Percentiles rank a stretch among this genome's conserved stretches.
Conservation (phyloP, 352 stramenopile genomes). For the Globisporangium okanoganense region DNA sequence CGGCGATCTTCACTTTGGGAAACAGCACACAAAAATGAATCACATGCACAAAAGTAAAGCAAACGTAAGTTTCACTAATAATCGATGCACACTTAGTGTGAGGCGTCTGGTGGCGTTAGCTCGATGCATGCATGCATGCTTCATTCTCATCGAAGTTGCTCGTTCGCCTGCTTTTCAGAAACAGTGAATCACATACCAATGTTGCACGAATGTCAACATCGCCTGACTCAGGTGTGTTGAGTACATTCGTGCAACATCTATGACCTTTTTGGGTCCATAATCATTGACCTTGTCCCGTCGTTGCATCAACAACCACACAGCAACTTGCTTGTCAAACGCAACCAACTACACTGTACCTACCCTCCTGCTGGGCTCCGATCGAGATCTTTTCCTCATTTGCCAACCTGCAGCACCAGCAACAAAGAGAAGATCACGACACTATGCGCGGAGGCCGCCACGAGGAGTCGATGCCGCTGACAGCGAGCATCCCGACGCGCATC, state of each 20-base stretch:
- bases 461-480: conserved; percentile 33
- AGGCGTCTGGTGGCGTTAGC: too few relatives aligned
- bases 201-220: background rate
- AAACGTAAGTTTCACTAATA: too few relatives aligned
- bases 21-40: background rate
- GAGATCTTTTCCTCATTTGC: conserved; percentile 3
- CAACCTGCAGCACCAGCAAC: conserved; percentile 3
- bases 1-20: background rate
- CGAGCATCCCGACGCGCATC: conserved; percentile 17
- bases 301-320: background rate
- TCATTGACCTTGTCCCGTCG: background rate
- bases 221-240: background rate
- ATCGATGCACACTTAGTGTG: background rate
- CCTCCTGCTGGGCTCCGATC: background rate
- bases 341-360: background rate
- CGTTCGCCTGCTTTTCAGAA: background rate
- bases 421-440: conserved; percentile 15
- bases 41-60: background rate
- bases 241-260: background rate
- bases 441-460: conserved; percentile 21
- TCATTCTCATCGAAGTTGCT: background rate
- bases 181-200: background rate
- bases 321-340: background rate
- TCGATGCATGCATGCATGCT: background rate
- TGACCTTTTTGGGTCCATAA: background rate